These are phyloP conservation scores for Fusarium sp. DNA, from an alignment of 2,329 filamentous ascomycete genomes.

Conservation along the genomic window DNA sequence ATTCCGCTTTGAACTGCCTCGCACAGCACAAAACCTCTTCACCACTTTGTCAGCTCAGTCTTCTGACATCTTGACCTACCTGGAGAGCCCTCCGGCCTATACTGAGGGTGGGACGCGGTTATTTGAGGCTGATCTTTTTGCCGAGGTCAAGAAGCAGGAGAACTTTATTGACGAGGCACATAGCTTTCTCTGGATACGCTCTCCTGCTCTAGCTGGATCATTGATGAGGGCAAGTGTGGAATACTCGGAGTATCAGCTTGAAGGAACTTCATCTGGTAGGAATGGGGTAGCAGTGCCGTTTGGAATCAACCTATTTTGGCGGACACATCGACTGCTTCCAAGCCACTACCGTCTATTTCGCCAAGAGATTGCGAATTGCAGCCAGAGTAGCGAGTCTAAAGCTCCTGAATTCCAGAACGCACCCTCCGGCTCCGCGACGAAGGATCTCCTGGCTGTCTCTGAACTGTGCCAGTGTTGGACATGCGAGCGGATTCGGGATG, in stretches of 20 bases:
- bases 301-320: conserved; percentile 17
- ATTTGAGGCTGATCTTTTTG: conserved; percentile 17
- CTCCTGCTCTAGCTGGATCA: conserved; percentile 15
- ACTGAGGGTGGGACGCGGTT: not conserved
- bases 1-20: conserved; percentile 16
- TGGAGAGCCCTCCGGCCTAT: conserved; percentile 24
- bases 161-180: conserved; percentile 15
- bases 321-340: conserved; percentile 21
- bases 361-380: not conserved
- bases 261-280: not conserved
- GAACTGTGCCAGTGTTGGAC: conserved; percentile 26
- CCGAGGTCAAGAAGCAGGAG: conserved; percentile 19
- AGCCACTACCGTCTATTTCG: conserved; percentile 14
- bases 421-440: not conserved
- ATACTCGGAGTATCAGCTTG: conserved; percentile 15
- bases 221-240: conserved; percentile 8
- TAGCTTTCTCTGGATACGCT: conserved; percentile 23
- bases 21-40: conserved; percentile 27
- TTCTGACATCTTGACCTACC: conserved; percentile 24
- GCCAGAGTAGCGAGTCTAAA: not conserved
- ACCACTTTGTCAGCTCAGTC: conserved; percentile 21
- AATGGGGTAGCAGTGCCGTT: not conserved
- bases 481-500: conserved; percentile 27
- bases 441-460: no score
- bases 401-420: not conserved